Evolutionary conservation across 1,284 basidiomycete genomes (phyloP).

Genomic region (Anthracocystis panici-leucophaei): DNA sequence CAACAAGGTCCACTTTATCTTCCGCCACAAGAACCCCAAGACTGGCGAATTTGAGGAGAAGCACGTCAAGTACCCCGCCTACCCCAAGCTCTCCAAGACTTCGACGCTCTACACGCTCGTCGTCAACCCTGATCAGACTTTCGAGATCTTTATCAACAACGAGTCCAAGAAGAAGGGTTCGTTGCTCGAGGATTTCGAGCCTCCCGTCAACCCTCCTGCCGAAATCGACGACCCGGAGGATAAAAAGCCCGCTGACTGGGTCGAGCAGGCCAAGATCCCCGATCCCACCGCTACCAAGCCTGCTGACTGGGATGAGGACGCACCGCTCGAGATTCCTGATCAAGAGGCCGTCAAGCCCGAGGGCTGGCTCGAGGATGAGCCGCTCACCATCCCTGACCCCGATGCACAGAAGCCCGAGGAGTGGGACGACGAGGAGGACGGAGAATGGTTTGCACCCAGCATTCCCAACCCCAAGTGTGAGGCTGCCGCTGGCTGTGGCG

Average conservation of each 20-base stretch:
- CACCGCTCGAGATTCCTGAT: constrained; percentile 76
- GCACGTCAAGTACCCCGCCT: constrained; percentile 85
- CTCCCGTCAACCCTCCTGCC: constrained; percentile 90
- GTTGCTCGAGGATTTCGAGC: constrained; percentile 93
- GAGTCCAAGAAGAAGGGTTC: constrained; percentile 77
- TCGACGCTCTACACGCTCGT: constrained; percentile 72
- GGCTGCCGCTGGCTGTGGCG: constrained; percentile 91
- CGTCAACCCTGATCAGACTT: constrained; percentile 93
- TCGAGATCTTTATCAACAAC: constrained; percentile 91
- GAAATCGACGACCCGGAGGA: constrained; percentile 95
- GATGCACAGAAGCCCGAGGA: constrained; percentile 97
- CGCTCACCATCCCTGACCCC: constrained; percentile 85
- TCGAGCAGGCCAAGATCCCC: constrained; percentile 85
- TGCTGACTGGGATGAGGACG: constrained; percentile 68
- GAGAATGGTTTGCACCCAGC: constrained; percentile 93
- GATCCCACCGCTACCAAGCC: constrained; percentile 83
- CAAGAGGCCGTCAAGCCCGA: constrained; percentile 88
- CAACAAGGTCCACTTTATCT: constrained; percentile 70
- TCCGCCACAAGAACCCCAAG: constrained; percentile 68
- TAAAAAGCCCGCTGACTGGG: constrained; percentile 91
- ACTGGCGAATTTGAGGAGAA: constrained; percentile 87
- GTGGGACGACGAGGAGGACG: constrained; percentile 99
- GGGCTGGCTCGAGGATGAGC: constrained; percentile 94
- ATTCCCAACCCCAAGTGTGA: constrained; percentile 82
- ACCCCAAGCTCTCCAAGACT: constrained; percentile 74